These are phyloP conservation scores for Phylloporus arenicola DNA, from an alignment of 768 basidiomycete species.

Conservation along the genomic window DNA sequence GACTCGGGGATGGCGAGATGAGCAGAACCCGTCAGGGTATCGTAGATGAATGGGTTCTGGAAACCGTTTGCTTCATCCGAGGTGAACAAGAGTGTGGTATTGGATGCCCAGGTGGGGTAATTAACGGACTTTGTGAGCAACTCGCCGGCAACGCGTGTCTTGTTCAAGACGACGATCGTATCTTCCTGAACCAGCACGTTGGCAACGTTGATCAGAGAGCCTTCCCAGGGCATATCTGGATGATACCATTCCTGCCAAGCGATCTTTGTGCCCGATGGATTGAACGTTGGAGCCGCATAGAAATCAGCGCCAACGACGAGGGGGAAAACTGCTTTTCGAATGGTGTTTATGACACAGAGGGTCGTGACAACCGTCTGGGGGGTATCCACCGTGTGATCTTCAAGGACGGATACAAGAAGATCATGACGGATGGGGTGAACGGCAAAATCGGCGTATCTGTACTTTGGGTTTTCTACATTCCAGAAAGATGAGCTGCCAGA, in stretches of 20 bases:
- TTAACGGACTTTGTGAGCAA: constrained; percentile 44
- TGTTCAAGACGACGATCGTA: constrained; percentile 33
- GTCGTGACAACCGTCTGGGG: constrained; percentile 40
- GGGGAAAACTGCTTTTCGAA: constrained; percentile 37
- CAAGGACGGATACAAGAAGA: constrained; percentile 57
- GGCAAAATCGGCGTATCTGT: constrained; percentile 61
- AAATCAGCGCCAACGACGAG: constrained; percentile 64
- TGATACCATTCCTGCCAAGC: constrained; percentile 67
- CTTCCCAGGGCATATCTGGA: constrained; percentile 72
- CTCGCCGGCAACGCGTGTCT: constrained; percentile 47
- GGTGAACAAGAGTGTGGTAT: constrained; percentile 56
- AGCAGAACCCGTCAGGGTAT: constrained; percentile 27
- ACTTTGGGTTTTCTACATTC: constrained; percentile 18
- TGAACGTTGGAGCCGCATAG: constrained; percentile 58
- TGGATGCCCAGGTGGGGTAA: constrained; percentile 57
- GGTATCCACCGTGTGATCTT: constrained; percentile 57
- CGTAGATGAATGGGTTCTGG: constrained; percentile 61
- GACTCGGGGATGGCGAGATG: constrained; percentile 34
- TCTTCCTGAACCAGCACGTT: constrained; percentile 33
- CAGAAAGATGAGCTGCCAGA: background rate
- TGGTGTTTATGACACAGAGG: constrained; percentile 52
- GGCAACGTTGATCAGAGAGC: constrained; percentile 49
- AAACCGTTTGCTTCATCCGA: constrained; percentile 57
- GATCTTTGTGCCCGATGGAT: constrained; percentile 51
- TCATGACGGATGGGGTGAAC: constrained; percentile 49